phyloP scores from a whole-genome alignment of 1,284 basidiomycete genomes.

The Baeospora myosura region DNA sequence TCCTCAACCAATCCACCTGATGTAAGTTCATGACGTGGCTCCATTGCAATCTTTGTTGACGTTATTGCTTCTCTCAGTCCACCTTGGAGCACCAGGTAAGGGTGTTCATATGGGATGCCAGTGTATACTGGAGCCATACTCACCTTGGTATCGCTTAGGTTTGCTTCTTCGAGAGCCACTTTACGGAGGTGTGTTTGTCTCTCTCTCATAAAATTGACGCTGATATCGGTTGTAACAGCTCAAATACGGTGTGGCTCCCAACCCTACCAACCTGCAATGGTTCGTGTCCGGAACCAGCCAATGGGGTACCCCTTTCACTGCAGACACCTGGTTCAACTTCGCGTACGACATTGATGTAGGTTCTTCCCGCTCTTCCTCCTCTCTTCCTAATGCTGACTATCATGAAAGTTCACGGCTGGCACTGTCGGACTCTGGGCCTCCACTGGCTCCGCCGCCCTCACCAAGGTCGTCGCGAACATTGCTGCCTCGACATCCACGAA shows the following conservation, averaged over 20 bases:
- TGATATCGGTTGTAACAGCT: constrained; percentile 25
- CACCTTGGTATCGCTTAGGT: constrained; percentile 15
- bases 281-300: constrained; percentile 39
- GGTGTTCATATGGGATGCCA: not conserved
- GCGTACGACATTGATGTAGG: constrained; percentile 54
- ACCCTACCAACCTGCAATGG: constrained; percentile 45
- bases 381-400: constrained; percentile 2
- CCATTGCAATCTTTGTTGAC: constrained; percentile 1
- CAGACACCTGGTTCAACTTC: constrained; percentile 59
- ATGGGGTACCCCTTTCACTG: constrained; percentile 45
- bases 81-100: constrained; percentile 49
- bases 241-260: constrained; percentile 50
- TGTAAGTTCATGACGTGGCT: constrained; percentile 24
- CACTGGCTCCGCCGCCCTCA: constrained; percentile 39
- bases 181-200: constrained; percentile 40
- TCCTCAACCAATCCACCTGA: constrained; percentile 44
- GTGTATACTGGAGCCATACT: not conserved
- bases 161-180: constrained; percentile 59
- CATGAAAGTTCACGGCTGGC: constrained; percentile 37
- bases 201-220: not conserved
- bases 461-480: constrained; percentile 43
- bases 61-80: constrained; percentile 23
- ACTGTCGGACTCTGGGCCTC: constrained; percentile 57
- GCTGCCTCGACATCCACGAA: constrained; percentile 50
- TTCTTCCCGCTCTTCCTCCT: constrained; percentile 6